Conservation (phyloP, 1,139 yeast species). For the Magnusiomyces magnusii region DNA sequence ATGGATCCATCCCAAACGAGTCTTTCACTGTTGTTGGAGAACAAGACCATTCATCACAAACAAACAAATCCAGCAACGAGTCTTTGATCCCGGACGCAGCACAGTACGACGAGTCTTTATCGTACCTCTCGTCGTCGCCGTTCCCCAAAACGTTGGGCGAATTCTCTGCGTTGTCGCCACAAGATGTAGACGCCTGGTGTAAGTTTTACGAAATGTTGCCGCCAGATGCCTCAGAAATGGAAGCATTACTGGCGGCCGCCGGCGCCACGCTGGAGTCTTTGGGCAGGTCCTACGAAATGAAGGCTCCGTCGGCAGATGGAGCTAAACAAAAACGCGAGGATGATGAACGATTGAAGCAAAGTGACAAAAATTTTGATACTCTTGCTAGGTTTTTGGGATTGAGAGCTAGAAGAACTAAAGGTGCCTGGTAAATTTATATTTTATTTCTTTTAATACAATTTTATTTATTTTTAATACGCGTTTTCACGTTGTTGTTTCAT, state of each 20-base stretch:
- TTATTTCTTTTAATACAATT: not conserved
- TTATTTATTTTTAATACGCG: not conserved
- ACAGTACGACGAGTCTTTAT: not conserved
- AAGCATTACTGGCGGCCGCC: slow-evolving; percentile 26
- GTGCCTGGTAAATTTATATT: slow-evolving; percentile 39
- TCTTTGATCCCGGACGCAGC: slow-evolving; percentile 1
- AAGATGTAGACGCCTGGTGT: slow-evolving; percentile 46
- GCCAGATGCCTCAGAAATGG: slow-evolving; percentile 31
- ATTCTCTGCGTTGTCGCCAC: slow-evolving; percentile 42
- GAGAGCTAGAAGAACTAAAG: slow-evolving; percentile 43
- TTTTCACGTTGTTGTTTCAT: not conserved
- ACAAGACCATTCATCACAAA: not conserved
- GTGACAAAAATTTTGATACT: slow-evolving; percentile 50
- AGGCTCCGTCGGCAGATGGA: not conserved
- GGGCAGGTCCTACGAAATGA: slow-evolving; percentile 9
- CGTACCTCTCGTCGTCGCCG: not conserved
- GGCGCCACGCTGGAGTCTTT: slow-evolving; percentile 36
- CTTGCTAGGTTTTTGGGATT: slow-evolving; percentile 66
- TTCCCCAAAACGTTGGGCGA: slow-evolving; percentile 58
- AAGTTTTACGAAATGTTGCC: slow-evolving; percentile 52
- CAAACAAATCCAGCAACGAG: slow-evolving; percentile 30
- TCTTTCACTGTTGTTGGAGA: slow-evolving; percentile 9
- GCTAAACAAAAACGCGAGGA: too few relatives aligned
- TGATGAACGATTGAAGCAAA: too few relatives aligned
- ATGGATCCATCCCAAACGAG: slow-evolving; percentile 56